Evolutionary conservation across 345 rosid species (phyloP), one percentile per base, ranked within the genome.

Genomic region (Camelina neglecta): DNA sequence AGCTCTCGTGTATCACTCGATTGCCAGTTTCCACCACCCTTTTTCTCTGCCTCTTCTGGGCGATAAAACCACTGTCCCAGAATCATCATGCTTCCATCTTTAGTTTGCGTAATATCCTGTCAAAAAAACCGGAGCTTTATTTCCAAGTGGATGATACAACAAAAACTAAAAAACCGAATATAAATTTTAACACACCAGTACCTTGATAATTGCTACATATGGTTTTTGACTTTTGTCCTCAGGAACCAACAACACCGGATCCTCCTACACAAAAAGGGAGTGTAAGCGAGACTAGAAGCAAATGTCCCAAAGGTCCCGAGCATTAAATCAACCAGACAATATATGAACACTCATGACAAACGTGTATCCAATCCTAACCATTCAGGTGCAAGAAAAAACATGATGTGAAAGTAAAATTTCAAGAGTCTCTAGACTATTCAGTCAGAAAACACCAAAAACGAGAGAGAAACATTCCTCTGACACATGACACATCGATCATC

Each of bases 1-100:
- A 95, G 85, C 73, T 95, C 96, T 45, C 99, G 77, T 3, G 96
- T 89, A 79, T 95, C 98, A 66, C 80, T 77, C 12, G 91, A 90
- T 69, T 82, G 87, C 99, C 99, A 95, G 74, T 84, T 91, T 71
- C 99, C 97, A 36, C 98, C 99, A 6, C 94, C 98, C 76, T 87
- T 95, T 73, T 73, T 87, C 77, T 87, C 99, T 24, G 99, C 97
- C 81, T 95, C 99, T 73, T 92, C 99, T 13, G 99, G 98, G 53
- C 99, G 97, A 80, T 92, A 95, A 82, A 95, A 95, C 98, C 98
- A 95, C 76, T 95, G 99, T 48, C 98, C 99, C 51, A 88, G 84
- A 49, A 95, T 96, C 94, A 86, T 89, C 85, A 90, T 59, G 67
- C 69, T 74, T 66, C 92, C 93, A 53, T 82, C 80, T 51, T 79